Evolutionary conservation across 2,329 filamentous ascomycete genomes (phyloP), one percentile per base, ranked within the genome.

Genomic region (Emergomyces africanus): DNA sequence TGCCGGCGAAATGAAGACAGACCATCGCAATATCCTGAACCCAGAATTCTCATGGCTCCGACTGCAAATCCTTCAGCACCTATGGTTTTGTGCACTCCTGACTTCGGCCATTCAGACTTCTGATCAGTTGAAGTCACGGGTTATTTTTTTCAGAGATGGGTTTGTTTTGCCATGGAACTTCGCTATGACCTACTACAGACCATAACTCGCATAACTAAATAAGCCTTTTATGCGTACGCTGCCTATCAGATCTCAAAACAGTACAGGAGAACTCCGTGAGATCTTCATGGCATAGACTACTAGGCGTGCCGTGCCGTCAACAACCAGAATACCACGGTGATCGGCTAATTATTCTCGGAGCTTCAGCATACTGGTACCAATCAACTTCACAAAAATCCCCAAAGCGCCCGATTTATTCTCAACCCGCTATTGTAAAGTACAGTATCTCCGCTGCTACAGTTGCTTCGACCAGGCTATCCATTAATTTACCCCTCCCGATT

Each of bases 221-320:
- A 30, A 25, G 44, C 25, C 44, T 6, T 28, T 48, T 25, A n/a
- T n/a, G n/a, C 42, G 1, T 20, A 44, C 18, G 20, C 39, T 42
- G 25, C 53, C 54, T 55, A 55, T 55, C 39, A 33, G 25, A 6
- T 28, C 30, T 30, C 54, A 55, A 39, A n/a, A 20, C 10, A 55
- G 37, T n/a, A 39, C 25, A 55, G 54, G 54, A 55, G 39, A 42
- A 44, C 23, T 44, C 39, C 39, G 39, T 28, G 39, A 55, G 39
- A 44, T 42, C 37, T 10, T 41, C 23, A 3, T 54, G 51, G 42
- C 51, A 54, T 23, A 20, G 54, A 55, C 54, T 44, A 44, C 18
- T 28, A 44, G 35, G 33, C 54, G 54, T 46, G 54, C 54, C 54
- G 54, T 55, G 54, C 54, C 54, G 37, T 44, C 39, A 55, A 25